Conservation (phyloP, 2,329 filamentous ascomycete species). For the Alternaria sp. region DNA sequence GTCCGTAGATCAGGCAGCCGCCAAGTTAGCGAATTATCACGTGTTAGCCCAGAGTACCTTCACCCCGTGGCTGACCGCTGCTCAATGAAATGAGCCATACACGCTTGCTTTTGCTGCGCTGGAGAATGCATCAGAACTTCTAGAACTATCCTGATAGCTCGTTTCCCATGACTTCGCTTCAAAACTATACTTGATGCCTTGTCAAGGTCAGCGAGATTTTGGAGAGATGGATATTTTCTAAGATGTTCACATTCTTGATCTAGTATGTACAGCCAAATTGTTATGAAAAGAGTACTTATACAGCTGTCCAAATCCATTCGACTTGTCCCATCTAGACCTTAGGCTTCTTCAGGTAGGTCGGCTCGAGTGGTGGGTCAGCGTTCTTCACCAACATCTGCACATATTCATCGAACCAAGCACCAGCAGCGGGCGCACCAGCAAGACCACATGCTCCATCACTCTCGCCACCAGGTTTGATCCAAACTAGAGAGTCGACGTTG, state of each 20-base stretch:
- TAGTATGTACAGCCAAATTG: background rate
- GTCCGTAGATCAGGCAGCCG: background rate
- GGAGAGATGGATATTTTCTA: too few relatives aligned
- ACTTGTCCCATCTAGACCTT: background rate
- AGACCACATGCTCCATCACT: constrained; percentile 38
- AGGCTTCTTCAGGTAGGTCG: constrained; percentile 30
- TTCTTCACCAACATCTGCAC: constrained; percentile 40
- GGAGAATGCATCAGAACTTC: accelerated
- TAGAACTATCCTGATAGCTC: too few relatives aligned
- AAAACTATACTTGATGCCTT: too few relatives aligned
- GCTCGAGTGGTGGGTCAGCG: constrained; percentile 31
- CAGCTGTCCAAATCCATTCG: background rate
- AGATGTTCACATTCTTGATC: background rate
- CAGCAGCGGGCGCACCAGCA: constrained; percentile 35
- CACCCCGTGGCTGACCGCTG: too few relatives aligned
- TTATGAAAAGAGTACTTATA: background rate
- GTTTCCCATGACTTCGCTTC: too few relatives aligned
- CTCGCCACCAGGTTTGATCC: constrained; percentile 44
- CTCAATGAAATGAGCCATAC: too few relatives aligned
- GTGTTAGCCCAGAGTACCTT: background rate
- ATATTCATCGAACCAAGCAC: constrained; percentile 42
- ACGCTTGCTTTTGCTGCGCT: too few relatives aligned
- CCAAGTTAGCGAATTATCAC: background rate
- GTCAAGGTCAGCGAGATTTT: too few relatives aligned
- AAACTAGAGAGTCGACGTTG: constrained; percentile 39